Evolutionary conservation across 768 basidiomycete species (phyloP), one percentile per base, ranked within the genome.

Genomic region (Pulveroboletus frians): DNA sequence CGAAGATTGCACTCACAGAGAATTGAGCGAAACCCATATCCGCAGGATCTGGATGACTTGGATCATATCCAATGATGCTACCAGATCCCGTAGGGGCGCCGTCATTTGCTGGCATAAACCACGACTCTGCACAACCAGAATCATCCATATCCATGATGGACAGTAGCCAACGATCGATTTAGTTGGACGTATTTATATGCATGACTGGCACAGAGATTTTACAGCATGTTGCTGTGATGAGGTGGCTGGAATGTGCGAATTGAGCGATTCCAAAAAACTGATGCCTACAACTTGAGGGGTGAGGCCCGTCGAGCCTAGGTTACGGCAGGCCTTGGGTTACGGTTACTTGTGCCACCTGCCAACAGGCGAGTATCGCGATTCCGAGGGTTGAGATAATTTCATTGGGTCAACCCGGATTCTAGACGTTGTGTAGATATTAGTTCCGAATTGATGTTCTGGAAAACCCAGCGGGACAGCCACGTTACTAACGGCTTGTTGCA

Each of bases 191-290:
- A 10, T 39, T 57, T 63, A 55, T 63, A 65, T 53, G 17, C 13
- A 5, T 7, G 26, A 20, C 46, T 42, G 29, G 23, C 20, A 5
- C 37, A 43, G 23, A 49, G 1, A 39, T 30, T 47, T 34, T 30
- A 65, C 63, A 63, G 62, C 57, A 65, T 47, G 0, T 53, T 63
- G 60, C 62, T 63, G 62, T 63, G 44, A 51, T 4, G 39, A 34
- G 31, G 31, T 44, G 26, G 42, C 32, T 14, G 21, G 15, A 30
- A 50, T 42, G 36, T 13, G 29, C 21, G 42, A 40, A 20, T 10
- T 35, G 15, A 18, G 41, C 54, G 43, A 48, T 31, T 23, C 21
- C 43, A 46, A 36, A 47, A 21, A 29, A 13, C 32, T 5, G 23
- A 29, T 9, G 36, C 23, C n/a, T 17, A 14, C 39, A 38, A 41